phyloP scores from a whole-genome alignment of 345 rosid genomes.

The Mangifera indica region DNA sequence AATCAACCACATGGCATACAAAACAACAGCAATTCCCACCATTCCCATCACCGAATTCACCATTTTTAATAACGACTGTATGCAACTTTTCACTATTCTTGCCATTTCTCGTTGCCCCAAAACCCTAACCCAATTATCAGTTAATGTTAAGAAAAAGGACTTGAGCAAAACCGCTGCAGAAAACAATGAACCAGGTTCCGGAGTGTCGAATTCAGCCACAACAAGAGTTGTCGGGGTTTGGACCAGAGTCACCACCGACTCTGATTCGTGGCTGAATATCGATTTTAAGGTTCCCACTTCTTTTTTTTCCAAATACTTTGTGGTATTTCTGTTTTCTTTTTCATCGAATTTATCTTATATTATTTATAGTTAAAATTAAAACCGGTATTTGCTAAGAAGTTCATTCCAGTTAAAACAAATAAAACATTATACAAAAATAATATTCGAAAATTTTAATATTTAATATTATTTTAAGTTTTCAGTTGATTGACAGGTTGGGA shows the following conservation, averaged over 20 bases:
- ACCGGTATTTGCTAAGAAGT: too few relatives aligned
- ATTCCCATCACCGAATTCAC: constrained; percentile 73
- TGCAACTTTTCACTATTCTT: constrained; percentile 57
- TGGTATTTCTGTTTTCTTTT: not conserved
- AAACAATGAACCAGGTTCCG: constrained; percentile 13
- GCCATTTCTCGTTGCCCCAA: constrained; percentile 28
- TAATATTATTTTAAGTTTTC: too few relatives aligned
- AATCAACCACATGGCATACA: constrained; percentile 72
- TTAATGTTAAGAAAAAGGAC: not conserved
- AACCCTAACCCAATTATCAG: constrained; percentile 13
- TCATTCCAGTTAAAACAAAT: too few relatives aligned
- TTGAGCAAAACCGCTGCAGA: not conserved
- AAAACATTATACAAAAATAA: too few relatives aligned
- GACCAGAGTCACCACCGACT: not conserved
- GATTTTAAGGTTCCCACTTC: not conserved
- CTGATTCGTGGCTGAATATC: constrained; percentile 4
- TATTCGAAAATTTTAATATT: too few relatives aligned
- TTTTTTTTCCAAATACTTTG: not conserved
- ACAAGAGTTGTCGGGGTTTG: not conserved
- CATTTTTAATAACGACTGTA: constrained; percentile 72
- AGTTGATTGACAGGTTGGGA: too few relatives aligned
- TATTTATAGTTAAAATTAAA: too few relatives aligned
- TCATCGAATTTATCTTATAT: too few relatives aligned
- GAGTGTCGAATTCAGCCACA: not conserved
- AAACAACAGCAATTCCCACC: constrained; percentile 76